phyloP scores from a whole-genome alignment of 345 rosid species.

The Salix dunnii region DNA sequence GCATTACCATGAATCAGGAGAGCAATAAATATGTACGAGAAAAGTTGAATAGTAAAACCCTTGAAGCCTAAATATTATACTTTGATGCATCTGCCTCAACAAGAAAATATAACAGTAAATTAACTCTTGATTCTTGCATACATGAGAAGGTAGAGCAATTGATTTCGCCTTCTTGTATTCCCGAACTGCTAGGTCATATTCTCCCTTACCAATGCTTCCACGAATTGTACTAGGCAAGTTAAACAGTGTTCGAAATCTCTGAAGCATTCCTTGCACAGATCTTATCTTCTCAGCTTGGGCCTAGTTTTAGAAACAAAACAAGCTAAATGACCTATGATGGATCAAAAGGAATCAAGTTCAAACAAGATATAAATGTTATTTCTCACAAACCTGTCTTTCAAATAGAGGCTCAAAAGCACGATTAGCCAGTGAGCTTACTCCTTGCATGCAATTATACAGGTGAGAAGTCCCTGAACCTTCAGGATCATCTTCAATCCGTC shows the following conservation, averaged over 20 bases:
- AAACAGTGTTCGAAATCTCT: slow-evolving; percentile 89
- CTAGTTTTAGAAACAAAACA: slow-evolving; percentile 36
- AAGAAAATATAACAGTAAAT: slow-evolving; percentile 9
- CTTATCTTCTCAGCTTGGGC: slow-evolving; percentile 98
- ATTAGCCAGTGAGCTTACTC: slow-evolving; percentile 73
- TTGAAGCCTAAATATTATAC: not conserved
- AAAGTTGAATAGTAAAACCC: not conserved
- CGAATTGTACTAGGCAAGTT: slow-evolving; percentile 96
- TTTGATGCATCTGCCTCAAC: not conserved
- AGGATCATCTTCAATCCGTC: slow-evolving; percentile 91
- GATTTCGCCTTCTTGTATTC: slow-evolving; percentile 99
- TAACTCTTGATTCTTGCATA: slow-evolving; percentile 35
- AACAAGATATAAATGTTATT: slow-evolving; percentile 6
- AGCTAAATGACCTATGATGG: not conserved
- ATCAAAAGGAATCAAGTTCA: not conserved
- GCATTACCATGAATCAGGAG: not conserved
- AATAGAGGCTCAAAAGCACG: slow-evolving; percentile 90
- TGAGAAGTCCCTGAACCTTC: slow-evolving; percentile 96
- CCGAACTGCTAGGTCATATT: slow-evolving; percentile 92
- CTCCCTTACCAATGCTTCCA: slow-evolving; percentile 89
- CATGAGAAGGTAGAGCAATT: slow-evolving; percentile 92
- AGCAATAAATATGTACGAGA: not conserved
- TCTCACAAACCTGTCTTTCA: slow-evolving; percentile 85
- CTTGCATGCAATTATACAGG: slow-evolving; percentile 71
- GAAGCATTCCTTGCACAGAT: slow-evolving; percentile 98